Base-by-base conservation (phyloP, 192 early-diverging fungal genomes). In the Linderina pennispora region DNA sequence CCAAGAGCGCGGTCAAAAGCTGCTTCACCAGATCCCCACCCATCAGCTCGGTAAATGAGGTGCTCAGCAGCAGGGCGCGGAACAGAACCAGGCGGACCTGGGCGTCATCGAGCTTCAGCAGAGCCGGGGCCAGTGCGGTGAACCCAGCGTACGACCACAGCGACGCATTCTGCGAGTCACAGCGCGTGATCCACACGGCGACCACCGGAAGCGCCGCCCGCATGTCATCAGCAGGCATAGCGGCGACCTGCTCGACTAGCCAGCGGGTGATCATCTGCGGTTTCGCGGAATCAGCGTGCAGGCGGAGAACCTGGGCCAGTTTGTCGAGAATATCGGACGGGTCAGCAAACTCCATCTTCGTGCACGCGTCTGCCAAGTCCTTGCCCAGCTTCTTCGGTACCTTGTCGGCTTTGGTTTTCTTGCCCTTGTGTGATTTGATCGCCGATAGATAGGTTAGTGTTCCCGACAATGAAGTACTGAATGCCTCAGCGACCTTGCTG, bases 21-120 rank as follows among this genome's bases (percentile, higher is more conserved):
- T 49, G 43, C 39, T 55, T 61, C 2, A 51, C 68, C n/a, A 18
- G 15, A 1, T 24, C 16, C 14, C 16, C 32, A 4, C 14, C 22
- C 13, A 72, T 31, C 21, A 65, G 53, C 15, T 19, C 19, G 22
- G 40, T 32, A 6, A 40, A 41, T 7, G 21, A 21, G 20, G 24
- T 38, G 56, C 51, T 50, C 2, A 28, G 25, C 20, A 72, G 44
- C 45, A 72, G 17, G 24, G 64, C 62, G 15, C 61, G 56, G 31
- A 60, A 42, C 33, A 72, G 53, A 2, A 55, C 57, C 9, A 49
- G 24, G 8, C 64, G 32, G 26, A 72, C 60, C 0, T 61, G 25
- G 23, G 25, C 9, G 18, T 72, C 68, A 28, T 65, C 68, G 31
- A 59, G 53, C 37, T 59, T 61, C 45, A 64, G 23, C 8, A 72